Evolutionary conservation across 345 rosid genomes (phyloP).

Genomic region (Gossypioides kirkii): DNA sequence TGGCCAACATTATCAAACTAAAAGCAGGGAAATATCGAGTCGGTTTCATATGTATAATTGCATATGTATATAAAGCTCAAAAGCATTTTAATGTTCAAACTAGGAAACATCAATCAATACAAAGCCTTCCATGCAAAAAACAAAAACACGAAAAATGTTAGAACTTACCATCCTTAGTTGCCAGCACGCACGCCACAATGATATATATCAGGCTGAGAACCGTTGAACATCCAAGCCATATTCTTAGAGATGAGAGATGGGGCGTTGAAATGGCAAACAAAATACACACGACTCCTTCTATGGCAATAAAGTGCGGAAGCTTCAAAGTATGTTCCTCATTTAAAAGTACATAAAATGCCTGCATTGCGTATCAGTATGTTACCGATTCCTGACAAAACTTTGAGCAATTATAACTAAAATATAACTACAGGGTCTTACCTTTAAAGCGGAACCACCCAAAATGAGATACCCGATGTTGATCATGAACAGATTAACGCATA

Average conservation of each 20-base stretch:
- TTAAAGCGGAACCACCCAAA: slow-evolving; percentile 71
- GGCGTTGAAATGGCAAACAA: slow-evolving; percentile 84
- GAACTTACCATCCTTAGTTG: slow-evolving; percentile 63
- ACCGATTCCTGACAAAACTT: not conserved
- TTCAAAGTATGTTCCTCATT: slow-evolving; percentile 40
- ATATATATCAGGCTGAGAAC: slow-evolving; percentile 59
- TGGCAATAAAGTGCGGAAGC: slow-evolving; percentile 50
- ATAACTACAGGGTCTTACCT: slow-evolving; percentile 34
- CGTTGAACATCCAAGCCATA: slow-evolving; percentile 87
- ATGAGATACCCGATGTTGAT: slow-evolving; percentile 73
- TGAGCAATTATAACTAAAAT: not conserved
- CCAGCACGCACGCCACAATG: slow-evolving; percentile 47
- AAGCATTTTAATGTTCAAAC: not conserved
- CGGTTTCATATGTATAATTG: not conserved
- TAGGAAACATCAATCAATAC: not conserved
- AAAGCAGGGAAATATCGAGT: no score
- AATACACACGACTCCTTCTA: slow-evolving; percentile 46
- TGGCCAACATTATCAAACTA: no score
- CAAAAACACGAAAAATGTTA: not conserved
- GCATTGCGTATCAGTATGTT: slow-evolving; percentile 12
- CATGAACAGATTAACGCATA: slow-evolving; percentile 78
- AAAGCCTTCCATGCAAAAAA: no score
- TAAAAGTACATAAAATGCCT: slow-evolving; percentile 57
- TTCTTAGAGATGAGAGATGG: slow-evolving; percentile 73
- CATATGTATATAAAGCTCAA: not conserved